Evolutionary conservation across 2,329 filamentous ascomycete genomes (phyloP).

Genomic region (Aspergillus melleus): DNA sequence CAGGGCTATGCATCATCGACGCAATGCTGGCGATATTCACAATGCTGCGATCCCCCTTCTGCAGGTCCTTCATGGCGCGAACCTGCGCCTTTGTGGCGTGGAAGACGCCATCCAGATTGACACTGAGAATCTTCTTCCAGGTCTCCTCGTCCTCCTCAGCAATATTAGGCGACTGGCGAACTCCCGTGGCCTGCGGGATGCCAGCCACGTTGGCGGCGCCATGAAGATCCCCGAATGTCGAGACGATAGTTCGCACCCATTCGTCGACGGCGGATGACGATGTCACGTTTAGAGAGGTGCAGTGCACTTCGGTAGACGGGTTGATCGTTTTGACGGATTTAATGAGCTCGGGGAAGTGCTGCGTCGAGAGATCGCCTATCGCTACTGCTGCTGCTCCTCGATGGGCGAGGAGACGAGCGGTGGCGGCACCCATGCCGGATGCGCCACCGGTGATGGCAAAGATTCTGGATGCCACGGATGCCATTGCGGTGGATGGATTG

Average conservation of each 20-base stretch:
- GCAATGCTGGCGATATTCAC: constrained; percentile 18
- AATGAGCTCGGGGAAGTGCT: constrained; percentile 7
- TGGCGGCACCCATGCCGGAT: constrained; percentile 21
- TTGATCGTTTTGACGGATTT: constrained; percentile 9
- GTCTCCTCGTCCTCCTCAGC: constrained; percentile 12
- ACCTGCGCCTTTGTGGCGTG: constrained; percentile 13
- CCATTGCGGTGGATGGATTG: neutral
- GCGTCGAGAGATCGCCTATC: constrained; percentile 9
- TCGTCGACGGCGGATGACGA: constrained; percentile 8
- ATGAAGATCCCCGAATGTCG: constrained; percentile 13
- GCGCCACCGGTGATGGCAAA: constrained; percentile 20
- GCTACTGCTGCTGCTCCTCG: constrained; percentile 12
- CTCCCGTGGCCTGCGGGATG: constrained; percentile 10
- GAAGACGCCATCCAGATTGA: constrained; percentile 18
- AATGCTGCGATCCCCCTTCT: constrained; percentile 7
- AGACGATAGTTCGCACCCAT: constrained; percentile 10
- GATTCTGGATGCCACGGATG: neutral
- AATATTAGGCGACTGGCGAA: constrained; percentile 8
- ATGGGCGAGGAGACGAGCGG: constrained; percentile 13
- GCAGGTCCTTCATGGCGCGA: constrained; percentile 12
- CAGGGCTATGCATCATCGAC: constrained; percentile 9
- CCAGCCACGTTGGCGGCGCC: constrained; percentile 17
- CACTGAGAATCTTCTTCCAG: constrained; percentile 11
- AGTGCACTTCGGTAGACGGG: constrained; percentile 10
- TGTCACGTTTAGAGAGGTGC: constrained; percentile 10